A percentile compares a stretch with the other conserved stretches of the same genome.
Conservation (phyloP, 192 early-diverging fungal species). For the Glomus cerebriforme region DNA sequence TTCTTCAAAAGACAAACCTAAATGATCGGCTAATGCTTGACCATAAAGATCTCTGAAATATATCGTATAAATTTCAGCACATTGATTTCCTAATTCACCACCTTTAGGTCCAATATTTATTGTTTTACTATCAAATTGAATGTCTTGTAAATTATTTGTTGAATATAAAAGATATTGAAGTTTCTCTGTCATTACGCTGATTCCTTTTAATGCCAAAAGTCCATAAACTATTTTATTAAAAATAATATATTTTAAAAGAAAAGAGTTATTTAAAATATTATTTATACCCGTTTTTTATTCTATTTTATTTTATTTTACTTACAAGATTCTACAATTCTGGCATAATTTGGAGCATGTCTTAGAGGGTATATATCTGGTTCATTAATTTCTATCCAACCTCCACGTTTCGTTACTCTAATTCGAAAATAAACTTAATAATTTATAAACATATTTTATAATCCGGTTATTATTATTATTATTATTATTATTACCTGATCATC, state of each 20-base stretch:
- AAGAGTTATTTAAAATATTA: no score
- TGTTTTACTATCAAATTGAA: neutral
- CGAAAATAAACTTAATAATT: neutral
- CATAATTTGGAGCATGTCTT: neutral
- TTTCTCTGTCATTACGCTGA: neutral
- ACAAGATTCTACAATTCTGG: neutral
- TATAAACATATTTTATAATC: neutral
- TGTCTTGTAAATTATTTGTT: neutral
- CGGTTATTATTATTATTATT: neutral
- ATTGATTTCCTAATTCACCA: neutral
- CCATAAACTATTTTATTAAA: neutral
- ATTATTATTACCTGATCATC: neutral
- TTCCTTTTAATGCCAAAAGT: neutral
- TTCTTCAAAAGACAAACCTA: neutral
- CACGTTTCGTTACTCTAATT: constrained; percentile 7
- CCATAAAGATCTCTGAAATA: neutral
- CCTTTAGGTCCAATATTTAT: neutral
- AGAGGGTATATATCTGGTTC: neutral
- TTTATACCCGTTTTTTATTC: no score
- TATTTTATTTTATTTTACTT: neutral
- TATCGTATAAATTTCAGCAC: neutral
- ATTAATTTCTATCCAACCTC: constrained; percentile 10
- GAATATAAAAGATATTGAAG: neutral
- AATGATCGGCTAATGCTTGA: neutral
- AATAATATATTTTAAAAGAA: neutral